Conservation (phyloP, 495 filamentous ascomycete genomes). For the Penicillium crystallinum region DNA sequence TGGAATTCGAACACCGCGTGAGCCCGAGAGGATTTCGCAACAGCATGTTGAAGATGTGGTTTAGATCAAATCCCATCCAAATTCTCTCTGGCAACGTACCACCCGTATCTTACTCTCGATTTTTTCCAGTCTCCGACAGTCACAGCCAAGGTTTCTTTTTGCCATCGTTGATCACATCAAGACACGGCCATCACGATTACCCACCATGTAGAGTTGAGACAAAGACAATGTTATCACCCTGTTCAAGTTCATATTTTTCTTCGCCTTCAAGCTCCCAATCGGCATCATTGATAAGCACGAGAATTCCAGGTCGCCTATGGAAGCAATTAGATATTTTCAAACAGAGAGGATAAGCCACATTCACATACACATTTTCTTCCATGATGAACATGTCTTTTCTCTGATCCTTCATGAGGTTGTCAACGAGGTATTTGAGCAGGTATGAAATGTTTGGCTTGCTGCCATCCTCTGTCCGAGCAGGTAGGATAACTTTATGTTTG, state of each 20-base stretch:
- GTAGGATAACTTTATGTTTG: slow-evolving; percentile 63
- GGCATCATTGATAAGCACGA: slow-evolving; percentile 94
- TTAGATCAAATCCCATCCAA: slow-evolving; percentile 11
- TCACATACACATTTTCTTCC: slow-evolving; percentile 75
- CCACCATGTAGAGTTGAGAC: slow-evolving; percentile 98
- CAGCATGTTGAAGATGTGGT: slow-evolving; percentile 48
- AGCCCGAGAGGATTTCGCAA: slow-evolving; percentile 44
- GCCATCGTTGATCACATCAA: neutral
- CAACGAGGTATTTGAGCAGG: slow-evolving; percentile 74
- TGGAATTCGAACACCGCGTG: slow-evolving; percentile 39
- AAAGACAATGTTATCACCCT: slow-evolving; percentile 84
- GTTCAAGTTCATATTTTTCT: slow-evolving; percentile 76
- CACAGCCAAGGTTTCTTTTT: neutral
- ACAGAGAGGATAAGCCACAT: neutral
- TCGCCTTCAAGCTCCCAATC: slow-evolving; percentile 99
- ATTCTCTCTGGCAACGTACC: neutral
- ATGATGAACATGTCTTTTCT: slow-evolving; percentile 86
- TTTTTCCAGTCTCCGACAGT: neutral
- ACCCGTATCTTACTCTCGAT: neutral
- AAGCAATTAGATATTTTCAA: slow-evolving; percentile 1
- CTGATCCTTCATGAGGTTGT: slow-evolving; percentile 78
- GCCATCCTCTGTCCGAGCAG: slow-evolving; percentile 53
- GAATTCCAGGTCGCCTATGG: slow-evolving; percentile 83
- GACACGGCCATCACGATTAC: slow-evolving; percentile 28
- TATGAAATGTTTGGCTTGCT: slow-evolving; percentile 63